Evolutionary conservation across 1,284 basidiomycete species (phyloP).

Genomic region (Leccinum fuscescens): DNA sequence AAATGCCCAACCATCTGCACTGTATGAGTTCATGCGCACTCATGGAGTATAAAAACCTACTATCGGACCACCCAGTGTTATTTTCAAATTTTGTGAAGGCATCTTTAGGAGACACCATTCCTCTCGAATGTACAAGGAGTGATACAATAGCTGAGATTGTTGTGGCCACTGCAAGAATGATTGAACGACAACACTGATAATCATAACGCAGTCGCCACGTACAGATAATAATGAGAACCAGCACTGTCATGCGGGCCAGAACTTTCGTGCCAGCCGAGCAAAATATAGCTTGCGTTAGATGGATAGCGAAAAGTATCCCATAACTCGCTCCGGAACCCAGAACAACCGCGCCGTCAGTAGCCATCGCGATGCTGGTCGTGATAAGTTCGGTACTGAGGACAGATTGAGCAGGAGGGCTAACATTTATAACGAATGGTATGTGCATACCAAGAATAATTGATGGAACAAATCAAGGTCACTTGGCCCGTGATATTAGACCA

Average conservation of each 20-base stretch:
- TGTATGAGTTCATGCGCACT: not conserved
- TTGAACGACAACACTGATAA: not conserved
- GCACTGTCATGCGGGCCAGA: constrained; percentile 60
- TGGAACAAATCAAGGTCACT: constrained; percentile 61
- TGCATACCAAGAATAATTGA: constrained; percentile 60
- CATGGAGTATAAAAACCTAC: constrained; percentile 33
- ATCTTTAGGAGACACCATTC: constrained; percentile 54
- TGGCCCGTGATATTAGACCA: constrained; percentile 59
- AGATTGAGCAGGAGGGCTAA: not conserved
- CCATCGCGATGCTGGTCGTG: constrained; percentile 62
- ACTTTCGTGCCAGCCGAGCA: constrained; percentile 65
- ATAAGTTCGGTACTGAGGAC: constrained; percentile 58
- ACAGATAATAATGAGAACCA: constrained; percentile 61
- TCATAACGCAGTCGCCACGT: constrained; percentile 17
- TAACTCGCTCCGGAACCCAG: constrained; percentile 56
- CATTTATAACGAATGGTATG: not conserved
- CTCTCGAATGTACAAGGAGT: constrained; percentile 51
- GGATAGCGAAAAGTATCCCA: constrained; percentile 58
- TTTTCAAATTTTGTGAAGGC: constrained; percentile 69
- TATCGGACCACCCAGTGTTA: constrained; percentile 60
- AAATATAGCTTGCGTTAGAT: constrained; percentile 58
- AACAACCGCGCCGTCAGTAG: constrained; percentile 46
- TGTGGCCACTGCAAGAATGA: constrained; percentile 44
- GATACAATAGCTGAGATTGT: constrained; percentile 53
- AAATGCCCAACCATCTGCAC: constrained; percentile 39